A percentile compares a stretch with the other conserved stretches of the same genome.
phyloP scores from a whole-genome alignment of 768 basidiomycete genomes.

The Hygrocybe punicea region DNA sequence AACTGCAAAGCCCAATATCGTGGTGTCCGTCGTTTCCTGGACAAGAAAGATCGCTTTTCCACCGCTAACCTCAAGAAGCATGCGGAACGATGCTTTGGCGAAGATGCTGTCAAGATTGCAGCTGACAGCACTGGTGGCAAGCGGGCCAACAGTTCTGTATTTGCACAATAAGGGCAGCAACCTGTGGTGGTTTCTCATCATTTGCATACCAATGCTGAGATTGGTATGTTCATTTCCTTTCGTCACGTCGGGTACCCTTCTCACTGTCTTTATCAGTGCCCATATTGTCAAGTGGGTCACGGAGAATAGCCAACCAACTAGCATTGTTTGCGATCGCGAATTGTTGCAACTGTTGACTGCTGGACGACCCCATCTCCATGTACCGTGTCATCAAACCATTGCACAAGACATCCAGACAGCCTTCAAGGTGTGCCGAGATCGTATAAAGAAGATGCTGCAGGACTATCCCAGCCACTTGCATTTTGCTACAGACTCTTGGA shows the following conservation, averaged over 20 bases:
- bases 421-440: conserved; percentile 22
- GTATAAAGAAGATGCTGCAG: conserved; percentile 18
- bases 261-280: conserved; percentile 17
- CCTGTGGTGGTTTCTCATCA: conserved; percentile 30
- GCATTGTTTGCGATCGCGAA: conserved; percentile 29
- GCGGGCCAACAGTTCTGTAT: conserved; percentile 21
- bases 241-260: no score
- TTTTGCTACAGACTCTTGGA: conserved; percentile 17
- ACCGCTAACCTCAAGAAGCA: conserved; percentile 31
- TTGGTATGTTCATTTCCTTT: conserved; percentile 10
- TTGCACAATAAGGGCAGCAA: conserved; percentile 20
- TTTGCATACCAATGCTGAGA: neutral
- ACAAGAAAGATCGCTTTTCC: conserved; percentile 19
- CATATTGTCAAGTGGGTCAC: conserved; percentile 18
- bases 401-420: conserved; percentile 23
- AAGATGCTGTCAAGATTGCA: conserved; percentile 7
- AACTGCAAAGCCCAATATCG: conserved; percentile 12
- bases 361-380: conserved; percentile 30
- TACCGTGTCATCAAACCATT: conserved; percentile 31
- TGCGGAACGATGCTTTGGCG: conserved; percentile 17
- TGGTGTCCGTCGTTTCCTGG: conserved; percentile 16
- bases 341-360: conserved; percentile 34
- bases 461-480: conserved; percentile 22
- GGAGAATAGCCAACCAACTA: conserved; percentile 30
- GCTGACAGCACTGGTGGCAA: conserved; percentile 1